Evolutionary conservation across 2,329 filamentous ascomycete genomes (phyloP).

Genomic region (Aspergillus melleus): DNA sequence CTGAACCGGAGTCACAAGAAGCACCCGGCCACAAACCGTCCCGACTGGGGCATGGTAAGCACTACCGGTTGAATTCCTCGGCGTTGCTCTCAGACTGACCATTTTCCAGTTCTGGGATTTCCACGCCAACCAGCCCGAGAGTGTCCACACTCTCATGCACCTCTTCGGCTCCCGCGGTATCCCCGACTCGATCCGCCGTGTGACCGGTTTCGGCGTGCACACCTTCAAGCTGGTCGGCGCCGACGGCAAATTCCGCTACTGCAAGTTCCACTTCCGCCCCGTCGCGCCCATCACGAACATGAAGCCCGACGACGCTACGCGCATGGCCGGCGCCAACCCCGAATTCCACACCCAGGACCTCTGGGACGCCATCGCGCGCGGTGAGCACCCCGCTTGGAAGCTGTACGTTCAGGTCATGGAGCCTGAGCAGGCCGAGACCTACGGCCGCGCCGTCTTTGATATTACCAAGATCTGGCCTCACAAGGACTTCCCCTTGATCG

Average conservation of each 20-base stretch:
- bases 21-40: conserved; percentile 63
- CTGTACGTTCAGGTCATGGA: conserved; percentile 57
- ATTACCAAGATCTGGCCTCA: conserved; percentile 58
- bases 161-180: conserved; percentile 63
- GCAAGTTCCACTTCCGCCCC: conserved; percentile 61
- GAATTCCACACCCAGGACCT: conserved; percentile 62
- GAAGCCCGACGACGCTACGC: conserved; percentile 52
- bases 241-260: conserved; percentile 58
- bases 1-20: conserved; percentile 64
- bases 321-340: conserved; percentile 55
- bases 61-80: background rate
- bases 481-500: conserved; percentile 49
- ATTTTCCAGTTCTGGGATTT: conserved; percentile 60
- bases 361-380: conserved; percentile 59
- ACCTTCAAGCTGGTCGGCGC: conserved; percentile 32
- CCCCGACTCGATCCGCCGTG: conserved; percentile 36
- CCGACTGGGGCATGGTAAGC: conserved; percentile 58
- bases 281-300: conserved; percentile 57
- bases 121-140: conserved; percentile 57
- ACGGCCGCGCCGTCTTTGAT: conserved; percentile 56
- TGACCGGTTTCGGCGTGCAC: conserved; percentile 54
- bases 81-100: conserved; percentile 5
- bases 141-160: conserved; percentile 60
- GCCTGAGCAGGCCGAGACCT: conserved; percentile 51
- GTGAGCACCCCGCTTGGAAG: conserved; percentile 59